Conservation (phyloP, 2,329 filamentous ascomycete species). For the Trichophyton equinum region DNA sequence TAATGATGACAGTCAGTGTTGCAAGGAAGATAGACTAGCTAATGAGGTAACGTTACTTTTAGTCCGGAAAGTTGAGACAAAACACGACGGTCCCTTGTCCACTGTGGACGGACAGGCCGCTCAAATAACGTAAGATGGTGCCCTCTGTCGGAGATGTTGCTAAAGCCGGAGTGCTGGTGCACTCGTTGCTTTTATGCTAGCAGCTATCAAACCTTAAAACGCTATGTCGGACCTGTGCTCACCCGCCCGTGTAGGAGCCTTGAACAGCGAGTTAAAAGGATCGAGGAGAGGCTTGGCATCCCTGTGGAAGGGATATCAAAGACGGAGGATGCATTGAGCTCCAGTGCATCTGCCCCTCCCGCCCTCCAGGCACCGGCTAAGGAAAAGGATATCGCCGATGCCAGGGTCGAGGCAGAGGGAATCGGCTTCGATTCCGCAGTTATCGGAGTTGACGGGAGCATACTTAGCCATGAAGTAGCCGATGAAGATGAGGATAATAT, state of each 20-base stretch:
- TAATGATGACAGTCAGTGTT: background rate
- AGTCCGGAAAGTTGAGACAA: background rate
- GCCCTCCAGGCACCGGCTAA: background rate
- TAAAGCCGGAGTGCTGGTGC: no score
- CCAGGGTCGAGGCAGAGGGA: background rate
- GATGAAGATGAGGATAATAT: background rate
- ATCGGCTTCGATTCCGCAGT: background rate
- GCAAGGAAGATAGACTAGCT: background rate
- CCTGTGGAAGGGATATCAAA: background rate
- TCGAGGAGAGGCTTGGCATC: conserved; percentile 4
- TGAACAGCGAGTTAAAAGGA: conserved; percentile 4
- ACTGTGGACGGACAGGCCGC: background rate
- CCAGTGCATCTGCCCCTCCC: background rate
- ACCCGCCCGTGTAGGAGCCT: background rate
- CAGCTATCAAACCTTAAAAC: no score
- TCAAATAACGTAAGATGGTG: background rate
- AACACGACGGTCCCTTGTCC: background rate
- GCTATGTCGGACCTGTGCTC: background rate
- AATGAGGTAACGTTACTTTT: background rate
- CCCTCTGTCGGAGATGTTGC: background rate
- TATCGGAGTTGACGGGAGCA: background rate
- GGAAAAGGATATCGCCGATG: background rate
- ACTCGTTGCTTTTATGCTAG: no score
- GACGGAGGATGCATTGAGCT: background rate
- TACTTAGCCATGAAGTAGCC: background rate